These are phyloP conservation scores for Fraxinus cuspidata DNA, from an alignment of 257 asterid genomes.

Conservation along the genomic window DNA sequence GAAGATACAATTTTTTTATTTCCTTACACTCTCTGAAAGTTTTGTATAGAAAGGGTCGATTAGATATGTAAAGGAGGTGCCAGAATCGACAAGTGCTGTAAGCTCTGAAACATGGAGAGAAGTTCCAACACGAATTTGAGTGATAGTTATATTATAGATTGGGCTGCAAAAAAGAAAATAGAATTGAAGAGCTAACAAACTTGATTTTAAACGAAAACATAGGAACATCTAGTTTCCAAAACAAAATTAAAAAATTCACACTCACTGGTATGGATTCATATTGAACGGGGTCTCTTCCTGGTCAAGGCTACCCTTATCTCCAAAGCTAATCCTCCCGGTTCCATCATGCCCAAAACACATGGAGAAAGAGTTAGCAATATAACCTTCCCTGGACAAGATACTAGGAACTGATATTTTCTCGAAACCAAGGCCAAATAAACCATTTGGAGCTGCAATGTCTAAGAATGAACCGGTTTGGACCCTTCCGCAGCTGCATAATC, in stretches of 20 bases:
- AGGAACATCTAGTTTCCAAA: conserved; percentile 11
- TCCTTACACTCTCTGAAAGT: conserved; percentile 65
- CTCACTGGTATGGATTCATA: conserved; percentile 64
- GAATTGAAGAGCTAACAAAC: conserved; percentile 14
- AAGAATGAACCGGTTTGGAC: conserved; percentile 82
- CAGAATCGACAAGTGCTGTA: conserved; percentile 78
- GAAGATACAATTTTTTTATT: conserved; percentile 1
- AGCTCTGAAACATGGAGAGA: conserved; percentile 50
- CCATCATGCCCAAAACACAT: conserved; percentile 89
- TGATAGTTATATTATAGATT: conserved; percentile 52
- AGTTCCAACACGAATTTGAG: conserved; percentile 70
- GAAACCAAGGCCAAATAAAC: conserved; percentile 79
- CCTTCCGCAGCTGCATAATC: conserved; percentile 73
- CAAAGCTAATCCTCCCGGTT: conserved; percentile 70
- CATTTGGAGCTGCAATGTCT: conserved; percentile 82
- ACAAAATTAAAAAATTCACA: conserved; percentile 3
- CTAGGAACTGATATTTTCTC: conserved; percentile 88
- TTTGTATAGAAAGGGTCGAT: conserved; percentile 59
- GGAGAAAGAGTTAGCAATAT: conserved; percentile 71
- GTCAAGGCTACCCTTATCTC: conserved; percentile 81
- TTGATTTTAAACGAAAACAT: background rate
- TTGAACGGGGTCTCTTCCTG: conserved; percentile 80
- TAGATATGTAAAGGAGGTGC: conserved; percentile 87
- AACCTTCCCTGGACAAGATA: conserved; percentile 61
- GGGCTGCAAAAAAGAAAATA: conserved; percentile 54